Evolutionary conservation across 352 stramenopile genomes (phyloP).

Genomic region (Detonula confervacea): DNA sequence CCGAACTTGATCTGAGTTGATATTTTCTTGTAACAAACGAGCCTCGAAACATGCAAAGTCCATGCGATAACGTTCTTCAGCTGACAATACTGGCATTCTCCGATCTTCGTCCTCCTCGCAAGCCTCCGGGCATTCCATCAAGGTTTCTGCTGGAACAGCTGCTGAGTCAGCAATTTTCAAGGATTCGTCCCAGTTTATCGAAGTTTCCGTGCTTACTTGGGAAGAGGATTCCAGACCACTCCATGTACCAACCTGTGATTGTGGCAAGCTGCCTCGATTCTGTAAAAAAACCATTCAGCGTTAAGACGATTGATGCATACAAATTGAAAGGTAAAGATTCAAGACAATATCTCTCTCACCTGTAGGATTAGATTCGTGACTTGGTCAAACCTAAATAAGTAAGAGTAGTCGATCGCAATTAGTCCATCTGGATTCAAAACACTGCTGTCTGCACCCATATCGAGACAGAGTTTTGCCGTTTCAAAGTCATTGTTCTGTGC

Average conservation of each 20-base stretch:
- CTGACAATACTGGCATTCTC: constrained; percentile 26
- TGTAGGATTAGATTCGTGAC: constrained; percentile 31
- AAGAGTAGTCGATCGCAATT: constrained; percentile 30
- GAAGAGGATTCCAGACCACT: neutral
- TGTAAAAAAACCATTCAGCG: constrained; percentile 1
- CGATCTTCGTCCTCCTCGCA: constrained; percentile 24
- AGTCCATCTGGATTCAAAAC: constrained; percentile 19
- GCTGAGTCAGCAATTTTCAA: constrained; percentile 31
- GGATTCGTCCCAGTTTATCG: constrained; percentile 19
- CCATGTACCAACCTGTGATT: constrained; percentile 11
- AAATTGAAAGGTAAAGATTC: neutral
- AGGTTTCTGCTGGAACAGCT: constrained; percentile 28
- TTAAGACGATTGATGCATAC: neutral
- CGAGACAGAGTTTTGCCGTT: constrained; percentile 26
- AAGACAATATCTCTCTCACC: neutral
- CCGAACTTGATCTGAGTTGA: constrained; percentile 30
- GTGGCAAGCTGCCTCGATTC: constrained; percentile 18
- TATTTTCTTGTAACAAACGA: constrained; percentile 28
- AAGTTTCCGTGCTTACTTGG: constrained; percentile 5
- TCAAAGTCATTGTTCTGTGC: constrained; percentile 39
- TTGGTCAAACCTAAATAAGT: constrained; percentile 24
- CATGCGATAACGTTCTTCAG: constrained; percentile 7
- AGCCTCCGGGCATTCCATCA: constrained; percentile 27
- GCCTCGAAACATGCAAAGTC: constrained; percentile 41
- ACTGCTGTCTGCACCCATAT: constrained; percentile 14